Conservation (phyloP, 768 basidiomycete genomes). For the Neoboletus brunneissimus region DNA sequence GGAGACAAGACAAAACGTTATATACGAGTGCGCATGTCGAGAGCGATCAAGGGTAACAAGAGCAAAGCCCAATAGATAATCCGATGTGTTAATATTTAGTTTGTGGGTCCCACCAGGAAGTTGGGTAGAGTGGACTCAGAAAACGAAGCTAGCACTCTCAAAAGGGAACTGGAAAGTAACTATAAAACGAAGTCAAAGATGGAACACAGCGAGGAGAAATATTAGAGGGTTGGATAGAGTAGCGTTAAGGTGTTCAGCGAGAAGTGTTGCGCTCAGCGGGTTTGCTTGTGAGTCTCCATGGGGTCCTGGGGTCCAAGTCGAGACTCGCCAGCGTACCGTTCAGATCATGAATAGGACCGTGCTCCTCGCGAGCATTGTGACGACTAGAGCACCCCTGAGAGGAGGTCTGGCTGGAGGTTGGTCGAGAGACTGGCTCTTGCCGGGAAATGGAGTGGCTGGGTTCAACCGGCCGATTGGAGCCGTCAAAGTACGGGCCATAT, state of each 20-base stretch:
- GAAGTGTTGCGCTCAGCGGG: constrained; percentile 18
- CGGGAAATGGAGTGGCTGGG: constrained; percentile 42
- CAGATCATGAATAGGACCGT: constrained; percentile 61
- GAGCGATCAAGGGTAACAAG: constrained; percentile 37
- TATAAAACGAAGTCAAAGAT: constrained; percentile 24
- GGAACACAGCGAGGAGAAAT: constrained; percentile 10
- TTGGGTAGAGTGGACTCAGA: constrained; percentile 17
- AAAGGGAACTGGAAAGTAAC: constrained; percentile 10
- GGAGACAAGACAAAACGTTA: constrained; percentile 35
- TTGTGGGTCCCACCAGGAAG: constrained; percentile 23
- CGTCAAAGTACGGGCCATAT: constrained; percentile 44
- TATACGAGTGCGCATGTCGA: constrained; percentile 36
- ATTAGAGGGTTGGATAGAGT: constrained; percentile 7
- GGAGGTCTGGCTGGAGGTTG: constrained; percentile 46
- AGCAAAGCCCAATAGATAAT: constrained; percentile 34
- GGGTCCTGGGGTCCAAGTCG: constrained; percentile 49
- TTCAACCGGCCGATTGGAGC: constrained; percentile 37
- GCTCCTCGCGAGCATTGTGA: constrained; percentile 36
- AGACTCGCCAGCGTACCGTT: constrained; percentile 77
- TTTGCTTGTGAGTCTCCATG: constrained; percentile 33
- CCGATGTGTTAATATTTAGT: constrained; percentile 27
- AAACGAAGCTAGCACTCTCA: constrained; percentile 15
- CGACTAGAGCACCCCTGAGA: constrained; percentile 23
- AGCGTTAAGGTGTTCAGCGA: constrained; percentile 16
- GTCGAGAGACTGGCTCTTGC: constrained; percentile 52